Conservation (phyloP, 2,329 filamentous ascomycete genomes). For the Penicillium sp. region DNA sequence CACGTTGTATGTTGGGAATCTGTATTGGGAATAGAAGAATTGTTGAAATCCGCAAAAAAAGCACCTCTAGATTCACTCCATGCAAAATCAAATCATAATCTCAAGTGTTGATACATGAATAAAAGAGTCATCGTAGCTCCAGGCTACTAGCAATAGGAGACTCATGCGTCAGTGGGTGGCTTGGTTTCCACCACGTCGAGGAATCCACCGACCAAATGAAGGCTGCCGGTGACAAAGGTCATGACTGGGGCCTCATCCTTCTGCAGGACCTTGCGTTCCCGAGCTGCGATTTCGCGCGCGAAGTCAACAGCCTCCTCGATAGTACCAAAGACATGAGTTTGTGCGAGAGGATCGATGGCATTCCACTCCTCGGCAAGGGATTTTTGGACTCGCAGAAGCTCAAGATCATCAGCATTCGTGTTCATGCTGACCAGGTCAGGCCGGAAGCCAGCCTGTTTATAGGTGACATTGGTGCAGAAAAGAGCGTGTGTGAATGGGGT, state of each 20-base stretch:
- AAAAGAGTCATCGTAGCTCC: constrained; percentile 13
- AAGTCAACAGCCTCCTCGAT: constrained; percentile 66
- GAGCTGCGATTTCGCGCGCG: constrained; percentile 48
- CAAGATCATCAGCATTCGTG: constrained; percentile 55
- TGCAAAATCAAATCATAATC: constrained; percentile 13
- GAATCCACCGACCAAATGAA: constrained; percentile 78
- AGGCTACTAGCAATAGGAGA: constrained; percentile 6
- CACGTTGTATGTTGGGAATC: not conserved
- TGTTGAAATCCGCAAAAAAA: constrained; percentile 28
- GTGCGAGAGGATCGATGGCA: constrained; percentile 50
- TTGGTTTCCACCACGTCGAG: constrained; percentile 65
- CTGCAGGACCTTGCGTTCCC: constrained; percentile 28
- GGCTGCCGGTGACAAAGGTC: constrained; percentile 74
- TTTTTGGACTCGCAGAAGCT: constrained; percentile 63
- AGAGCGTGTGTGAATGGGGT: constrained; percentile 66
- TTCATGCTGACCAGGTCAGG: constrained; percentile 63
- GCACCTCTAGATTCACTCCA: constrained; percentile 19
- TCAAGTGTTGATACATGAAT: constrained; percentile 26
- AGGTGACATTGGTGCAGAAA: constrained; percentile 76
- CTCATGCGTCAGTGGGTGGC: constrained; percentile 19
- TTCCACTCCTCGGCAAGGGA: constrained; percentile 60
- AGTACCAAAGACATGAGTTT: constrained; percentile 58
- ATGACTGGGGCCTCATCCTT: constrained; percentile 49
- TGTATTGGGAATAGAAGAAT: constrained; percentile 18
- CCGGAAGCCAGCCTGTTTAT: constrained; percentile 56